Evolutionary conservation across 495 filamentous ascomycete species (phyloP).

Genomic region (Halenospora varia): DNA sequence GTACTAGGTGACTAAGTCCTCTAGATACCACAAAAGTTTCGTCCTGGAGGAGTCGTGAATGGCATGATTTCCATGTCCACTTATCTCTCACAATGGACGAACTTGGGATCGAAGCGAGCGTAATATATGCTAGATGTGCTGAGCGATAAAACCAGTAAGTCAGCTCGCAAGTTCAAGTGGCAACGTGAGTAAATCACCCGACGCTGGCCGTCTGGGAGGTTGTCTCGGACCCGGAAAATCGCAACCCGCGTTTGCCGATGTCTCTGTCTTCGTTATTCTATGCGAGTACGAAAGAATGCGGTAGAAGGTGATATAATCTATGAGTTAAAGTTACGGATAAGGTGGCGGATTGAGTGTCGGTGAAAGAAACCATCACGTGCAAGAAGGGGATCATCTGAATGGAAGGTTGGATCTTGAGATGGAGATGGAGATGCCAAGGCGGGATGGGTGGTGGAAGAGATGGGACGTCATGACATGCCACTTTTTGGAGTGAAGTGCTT

Average conservation of each 20-base stretch:
- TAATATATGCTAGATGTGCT: too few species aligned
- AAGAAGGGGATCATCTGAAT: too few species aligned
- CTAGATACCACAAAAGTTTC: too few species aligned
- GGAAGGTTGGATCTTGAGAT: too few species aligned
- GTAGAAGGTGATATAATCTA: neutral
- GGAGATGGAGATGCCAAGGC: neutral
- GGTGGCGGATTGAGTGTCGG: neutral
- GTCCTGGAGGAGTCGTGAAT: too few species aligned
- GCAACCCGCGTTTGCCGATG: too few species aligned
- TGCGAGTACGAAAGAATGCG: neutral
- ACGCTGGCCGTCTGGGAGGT: neutral
- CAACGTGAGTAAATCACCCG: constrained; percentile 1
- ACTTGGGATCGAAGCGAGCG: too few species aligned
- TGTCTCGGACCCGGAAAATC: neutral
- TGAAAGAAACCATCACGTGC: neutral
- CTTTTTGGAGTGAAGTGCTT: neutral
- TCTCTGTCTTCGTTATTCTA: too few species aligned
- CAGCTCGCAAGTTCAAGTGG: neutral
- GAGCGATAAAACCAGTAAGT: neutral
- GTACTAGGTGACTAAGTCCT: too few species aligned
- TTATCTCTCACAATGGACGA: too few species aligned
- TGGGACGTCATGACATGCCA: neutral
- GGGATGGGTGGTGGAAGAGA: neutral
- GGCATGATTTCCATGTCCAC: too few species aligned
- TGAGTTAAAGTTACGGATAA: too few species aligned